A percentile compares a stretch with the other conserved stretches of the same genome.
Evolutionary conservation across 805 yeast genomes (phyloP).

Genomic region (Teunomyces funiuensis): DNA sequence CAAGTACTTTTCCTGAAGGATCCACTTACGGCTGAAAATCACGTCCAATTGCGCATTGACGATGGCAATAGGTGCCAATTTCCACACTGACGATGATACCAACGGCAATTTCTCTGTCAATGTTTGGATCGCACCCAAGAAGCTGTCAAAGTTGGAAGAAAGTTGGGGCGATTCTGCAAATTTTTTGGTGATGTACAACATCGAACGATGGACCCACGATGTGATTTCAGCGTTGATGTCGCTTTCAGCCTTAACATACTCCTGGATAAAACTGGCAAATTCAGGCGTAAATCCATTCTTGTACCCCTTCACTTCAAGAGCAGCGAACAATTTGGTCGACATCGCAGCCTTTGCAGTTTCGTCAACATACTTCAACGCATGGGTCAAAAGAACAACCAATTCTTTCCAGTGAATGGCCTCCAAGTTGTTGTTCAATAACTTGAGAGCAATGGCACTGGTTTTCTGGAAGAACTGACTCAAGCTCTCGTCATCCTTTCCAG

Average conservation of each 20-base stretch:
- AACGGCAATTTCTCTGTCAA: constrained; percentile 13
- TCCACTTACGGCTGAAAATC: constrained; percentile 50
- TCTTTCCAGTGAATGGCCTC: constrained; percentile 16
- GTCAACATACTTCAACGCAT: constrained; percentile 10
- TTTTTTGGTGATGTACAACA: constrained; percentile 60
- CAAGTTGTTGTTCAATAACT: constrained; percentile 5
- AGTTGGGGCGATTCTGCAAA: constrained; percentile 50
- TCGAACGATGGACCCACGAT: constrained; percentile 58
- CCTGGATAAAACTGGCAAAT: constrained; percentile 28
- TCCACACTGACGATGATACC: constrained; percentile 26
- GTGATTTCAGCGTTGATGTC: constrained; percentile 21
- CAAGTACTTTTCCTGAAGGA: constrained; percentile 39
- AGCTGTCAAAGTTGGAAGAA: constrained; percentile 27
- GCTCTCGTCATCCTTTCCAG: background rate
- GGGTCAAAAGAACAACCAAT: constrained; percentile 17
- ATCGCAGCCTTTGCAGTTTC: constrained; percentile 12
- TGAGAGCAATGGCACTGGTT: constrained; percentile 15
- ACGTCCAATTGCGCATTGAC: constrained; percentile 68
- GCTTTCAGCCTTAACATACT: constrained; percentile 25
- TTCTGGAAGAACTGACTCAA: constrained; percentile 10
- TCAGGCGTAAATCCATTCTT: constrained; percentile 29
- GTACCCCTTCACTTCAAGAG: constrained; percentile 19
- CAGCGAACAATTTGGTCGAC: constrained; percentile 20
- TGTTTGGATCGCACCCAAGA: constrained; percentile 25
- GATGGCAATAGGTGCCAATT: constrained; percentile 42